Conservation (phyloP, 2,329 filamentous ascomycete species). For the Cladorrhinum sp. region DNA sequence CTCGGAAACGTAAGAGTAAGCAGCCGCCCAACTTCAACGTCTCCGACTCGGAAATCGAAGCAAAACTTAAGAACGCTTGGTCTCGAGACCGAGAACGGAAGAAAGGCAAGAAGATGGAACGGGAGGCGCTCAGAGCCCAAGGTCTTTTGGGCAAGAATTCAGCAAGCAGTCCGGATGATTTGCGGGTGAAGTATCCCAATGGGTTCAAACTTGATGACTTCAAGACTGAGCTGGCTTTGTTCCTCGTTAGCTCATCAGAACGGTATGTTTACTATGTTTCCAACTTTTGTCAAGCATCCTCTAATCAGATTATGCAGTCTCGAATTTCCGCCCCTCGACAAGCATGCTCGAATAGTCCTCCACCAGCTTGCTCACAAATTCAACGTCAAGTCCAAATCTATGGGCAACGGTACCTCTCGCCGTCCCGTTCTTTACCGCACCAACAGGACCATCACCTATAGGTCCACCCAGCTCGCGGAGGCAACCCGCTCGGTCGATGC, state of each 20-base stretch:
- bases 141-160: conserved; percentile 62
- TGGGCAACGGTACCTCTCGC: conserved; percentile 68
- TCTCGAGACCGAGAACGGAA: conserved; percentile 70
- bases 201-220: conserved; percentile 71
- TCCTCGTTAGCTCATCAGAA: conserved; percentile 61
- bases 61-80: conserved; percentile 57
- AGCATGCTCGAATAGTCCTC: conserved; percentile 69
- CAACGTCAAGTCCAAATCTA: conserved; percentile 79
- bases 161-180: conserved; percentile 47
- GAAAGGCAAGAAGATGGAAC: conserved; percentile 64
- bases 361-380: conserved; percentile 76
- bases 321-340: conserved; percentile 79
- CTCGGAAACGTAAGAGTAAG: conserved; percentile 36
- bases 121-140: conserved; percentile 64
- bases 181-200: conserved; percentile 67
- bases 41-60: conserved; percentile 66
- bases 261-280: conserved; percentile 45
- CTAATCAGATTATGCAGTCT: conserved; percentile 47
- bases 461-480: conserved; percentile 51
- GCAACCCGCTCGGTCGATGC: conserved; percentile 48
- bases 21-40: conserved; percentile 51
- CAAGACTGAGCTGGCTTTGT: conserved; percentile 67
- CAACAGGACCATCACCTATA: conserved; percentile 59
- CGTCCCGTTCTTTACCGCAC: conserved; percentile 78
- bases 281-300: not conserved